Conservation (phyloP, 768 basidiomycete species). For the Russula sp. region DNA sequence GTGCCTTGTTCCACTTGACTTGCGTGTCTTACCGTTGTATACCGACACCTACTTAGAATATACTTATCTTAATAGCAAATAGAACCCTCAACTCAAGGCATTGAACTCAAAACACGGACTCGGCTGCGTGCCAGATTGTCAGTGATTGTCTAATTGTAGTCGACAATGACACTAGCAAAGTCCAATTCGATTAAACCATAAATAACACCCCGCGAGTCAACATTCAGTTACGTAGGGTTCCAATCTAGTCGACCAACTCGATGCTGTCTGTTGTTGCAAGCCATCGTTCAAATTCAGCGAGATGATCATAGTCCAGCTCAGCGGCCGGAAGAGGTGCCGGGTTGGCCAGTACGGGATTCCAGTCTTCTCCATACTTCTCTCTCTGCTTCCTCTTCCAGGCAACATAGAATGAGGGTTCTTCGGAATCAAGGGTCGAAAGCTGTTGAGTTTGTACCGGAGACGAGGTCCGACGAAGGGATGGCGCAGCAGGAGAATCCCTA, state of each 20-base stretch:
- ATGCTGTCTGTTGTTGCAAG: slow-evolving; percentile 19
- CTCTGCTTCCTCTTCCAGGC: slow-evolving; percentile 13
- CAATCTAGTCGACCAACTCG: slow-evolving; percentile 10
- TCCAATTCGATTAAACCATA: not conserved
- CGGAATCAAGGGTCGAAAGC: not conserved
- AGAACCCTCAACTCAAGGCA: not conserved
- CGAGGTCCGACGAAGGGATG: not conserved
- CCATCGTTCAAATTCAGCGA: slow-evolving; percentile 52
- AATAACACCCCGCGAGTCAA: not conserved
- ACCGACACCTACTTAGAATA: slow-evolving; percentile 1
- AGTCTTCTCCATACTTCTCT: slow-evolving; percentile 10
- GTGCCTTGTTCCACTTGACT: not conserved
- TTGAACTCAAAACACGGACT: not conserved
- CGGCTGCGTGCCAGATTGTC: not conserved
- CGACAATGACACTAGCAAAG: not conserved
- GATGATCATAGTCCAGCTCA: slow-evolving; percentile 37
- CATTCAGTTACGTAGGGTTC: not conserved
- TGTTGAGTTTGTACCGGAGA: not conserved
- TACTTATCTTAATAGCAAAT: not conserved
- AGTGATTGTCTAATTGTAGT: not conserved
- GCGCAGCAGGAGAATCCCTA: slow-evolving; percentile 1
- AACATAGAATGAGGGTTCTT: slow-evolving; percentile 18
- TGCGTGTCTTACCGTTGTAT: not conserved
- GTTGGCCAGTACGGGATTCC: slow-evolving; percentile 3
- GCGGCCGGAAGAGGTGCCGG: not conserved